Conservation (phyloP, 2,329 filamentous ascomycete species). For the Ophiostoma sp. region DNA sequence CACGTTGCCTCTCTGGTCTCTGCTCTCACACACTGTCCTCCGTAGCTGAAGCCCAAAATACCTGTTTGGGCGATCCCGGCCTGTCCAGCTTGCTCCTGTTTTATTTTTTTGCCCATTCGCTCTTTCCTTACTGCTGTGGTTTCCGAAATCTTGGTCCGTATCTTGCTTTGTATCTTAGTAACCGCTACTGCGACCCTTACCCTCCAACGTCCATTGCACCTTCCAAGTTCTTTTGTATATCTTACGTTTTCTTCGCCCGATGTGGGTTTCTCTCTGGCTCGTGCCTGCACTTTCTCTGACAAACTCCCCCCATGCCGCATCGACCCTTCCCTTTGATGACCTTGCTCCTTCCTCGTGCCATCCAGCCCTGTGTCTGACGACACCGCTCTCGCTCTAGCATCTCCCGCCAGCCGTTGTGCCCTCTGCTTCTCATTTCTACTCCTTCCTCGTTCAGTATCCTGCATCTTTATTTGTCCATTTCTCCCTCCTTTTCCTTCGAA, state of each 20-base stretch:
- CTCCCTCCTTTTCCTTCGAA: not conserved
- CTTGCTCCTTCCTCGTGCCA: slow-evolving; percentile 19
- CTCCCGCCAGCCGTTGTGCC: slow-evolving; percentile 10
- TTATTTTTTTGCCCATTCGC: not conserved
- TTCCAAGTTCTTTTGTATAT: not conserved
- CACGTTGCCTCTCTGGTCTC: not conserved
- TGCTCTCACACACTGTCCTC: not conserved
- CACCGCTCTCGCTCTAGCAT: slow-evolving; percentile 16
- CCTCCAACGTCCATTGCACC: not conserved
- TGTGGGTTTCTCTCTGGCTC: not conserved
- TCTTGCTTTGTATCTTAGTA: not conserved
- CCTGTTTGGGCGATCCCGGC: not conserved
- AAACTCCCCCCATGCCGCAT: not conserved
- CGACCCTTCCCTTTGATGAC: slow-evolving; percentile 9
- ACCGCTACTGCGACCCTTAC: slow-evolving; percentile 5
- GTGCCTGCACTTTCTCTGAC: not conserved
- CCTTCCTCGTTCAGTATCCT: not conserved
- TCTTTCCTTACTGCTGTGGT: not conserved
- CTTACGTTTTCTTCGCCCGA: not conserved
- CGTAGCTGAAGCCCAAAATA: not conserved
- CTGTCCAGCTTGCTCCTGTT: not conserved
- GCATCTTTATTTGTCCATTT: not conserved
- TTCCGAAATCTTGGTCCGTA: not conserved
- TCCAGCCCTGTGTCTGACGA: slow-evolving; percentile 22
- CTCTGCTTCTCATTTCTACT: not conserved